Base-by-base conservation (phyloP, 2,329 filamentous ascomycete genomes). In the Epichloe hybrida region DNA sequence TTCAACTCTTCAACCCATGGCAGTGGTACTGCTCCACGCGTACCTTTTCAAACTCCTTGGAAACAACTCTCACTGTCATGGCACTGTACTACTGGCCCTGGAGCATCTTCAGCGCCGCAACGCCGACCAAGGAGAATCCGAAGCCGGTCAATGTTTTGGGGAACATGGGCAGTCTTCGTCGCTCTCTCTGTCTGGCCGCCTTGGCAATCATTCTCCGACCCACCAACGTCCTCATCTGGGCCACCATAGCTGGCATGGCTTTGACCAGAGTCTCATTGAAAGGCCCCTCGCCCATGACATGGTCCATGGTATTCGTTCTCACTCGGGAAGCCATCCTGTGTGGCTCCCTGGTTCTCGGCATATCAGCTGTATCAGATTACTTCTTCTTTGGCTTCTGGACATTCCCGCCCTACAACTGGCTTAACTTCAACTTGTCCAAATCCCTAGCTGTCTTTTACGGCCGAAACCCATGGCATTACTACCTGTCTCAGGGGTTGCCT, bases 1-100 rank as follows among this genome's bases (percentile, higher is more conserved):
- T 69, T 35, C 62, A 67, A 38, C 58, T 68, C 27, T 60, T 64
- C 51, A 69, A 59, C 50, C 65, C 93, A 6, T 98, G 93, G 89
- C 88, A 96, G 65, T 97, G 88, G 87, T 97, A 93, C 68, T 93
- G 85, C 68, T 93, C 89, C 1, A 91, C 89, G 0, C 79, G 93
- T 45, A 95, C 93, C 1, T 84, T 98, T 62, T 96, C 91, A 50
- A 98, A 98, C 69, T 93, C 84, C 49, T 72, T 97, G 4, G 93
- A 98, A 72, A 88, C 85, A n/a, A 86, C 86, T 0, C 70, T 98
- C 58, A 96, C 91, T 4, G 74, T 86, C 53, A 74, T 81, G 59
- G 91, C 89, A 2, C 72, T 97, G 44, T 81, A 81, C 63, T 79
- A 83, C 59, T 97, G 88, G 86, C 91, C 93, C 12, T 97, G 93